These are phyloP conservation scores for Oryza punctata DNA, from an alignment of 176 grass and related monocot species.

Conservation along the genomic window DNA sequence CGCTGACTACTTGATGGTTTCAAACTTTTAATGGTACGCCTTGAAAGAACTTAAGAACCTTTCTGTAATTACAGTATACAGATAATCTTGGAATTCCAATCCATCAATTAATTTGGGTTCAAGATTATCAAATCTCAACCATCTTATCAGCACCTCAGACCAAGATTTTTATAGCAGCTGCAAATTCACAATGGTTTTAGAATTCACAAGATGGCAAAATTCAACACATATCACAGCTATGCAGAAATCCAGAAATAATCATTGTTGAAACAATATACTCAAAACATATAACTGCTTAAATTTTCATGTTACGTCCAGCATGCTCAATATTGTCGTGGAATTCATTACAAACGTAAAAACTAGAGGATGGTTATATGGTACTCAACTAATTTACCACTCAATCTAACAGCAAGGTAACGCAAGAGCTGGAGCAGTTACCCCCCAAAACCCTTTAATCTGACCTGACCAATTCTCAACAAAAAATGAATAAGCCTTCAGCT, in stretches of 20 bases:
- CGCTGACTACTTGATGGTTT: too few relatives aligned
- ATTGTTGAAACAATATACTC: neutral
- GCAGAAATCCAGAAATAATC: too few relatives aligned
- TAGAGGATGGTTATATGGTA: constrained; percentile 14
- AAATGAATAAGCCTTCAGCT: neutral
- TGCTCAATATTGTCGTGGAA: neutral
- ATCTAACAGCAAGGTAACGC: constrained; percentile 14
- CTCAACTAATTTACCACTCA: constrained; percentile 38
- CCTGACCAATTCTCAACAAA: neutral
- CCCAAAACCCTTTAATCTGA: neutral
- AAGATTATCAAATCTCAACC: too few relatives aligned
- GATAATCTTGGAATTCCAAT: too few relatives aligned
- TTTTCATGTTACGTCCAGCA: neutral
- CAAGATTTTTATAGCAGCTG: too few relatives aligned
- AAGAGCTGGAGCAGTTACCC: neutral
- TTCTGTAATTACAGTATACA: too few relatives aligned
- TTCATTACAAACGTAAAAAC: neutral
- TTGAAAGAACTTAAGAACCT: too few relatives aligned
- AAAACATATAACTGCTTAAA: constrained; percentile 11
- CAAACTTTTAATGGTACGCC: too few relatives aligned
- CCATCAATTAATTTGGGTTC: neutral
- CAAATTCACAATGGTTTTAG: too few relatives aligned
- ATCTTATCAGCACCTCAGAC: too few relatives aligned
- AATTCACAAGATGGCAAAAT: too few relatives aligned
- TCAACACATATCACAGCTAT: neutral